These are phyloP conservation scores for Verticillium tricorpus DNA, from an alignment of 2,329 filamentous ascomycete species.

Conservation along the genomic window DNA sequence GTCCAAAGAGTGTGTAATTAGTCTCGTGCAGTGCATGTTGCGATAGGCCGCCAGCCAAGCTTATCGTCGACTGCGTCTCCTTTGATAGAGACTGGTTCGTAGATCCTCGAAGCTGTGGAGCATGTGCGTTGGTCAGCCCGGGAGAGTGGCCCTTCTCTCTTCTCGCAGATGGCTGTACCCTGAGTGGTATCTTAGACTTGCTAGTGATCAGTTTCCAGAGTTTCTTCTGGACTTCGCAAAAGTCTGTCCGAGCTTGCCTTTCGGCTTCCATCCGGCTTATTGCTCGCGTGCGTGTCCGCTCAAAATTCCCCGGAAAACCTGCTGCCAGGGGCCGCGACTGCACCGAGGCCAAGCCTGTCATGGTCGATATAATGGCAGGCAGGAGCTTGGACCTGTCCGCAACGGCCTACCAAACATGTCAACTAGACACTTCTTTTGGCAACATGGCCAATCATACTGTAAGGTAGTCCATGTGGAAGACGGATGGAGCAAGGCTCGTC, in stretches of 20 bases:
- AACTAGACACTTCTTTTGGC: constrained; percentile 13
- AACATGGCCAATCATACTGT: constrained; percentile 24
- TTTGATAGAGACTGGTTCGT: too few relatives aligned
- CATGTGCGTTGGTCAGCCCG: too few relatives aligned
- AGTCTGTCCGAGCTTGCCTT: background rate
- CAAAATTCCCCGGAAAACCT: background rate
- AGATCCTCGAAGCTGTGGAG: too few relatives aligned
- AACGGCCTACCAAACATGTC: background rate
- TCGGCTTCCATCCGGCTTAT: background rate
- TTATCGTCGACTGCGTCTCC: too few relatives aligned
- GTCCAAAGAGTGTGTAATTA: too few relatives aligned
- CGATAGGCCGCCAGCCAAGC: too few relatives aligned
- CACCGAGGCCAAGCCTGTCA: constrained; percentile 26
- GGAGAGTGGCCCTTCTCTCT: too few relatives aligned
- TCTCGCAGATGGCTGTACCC: background rate
- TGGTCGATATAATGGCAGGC: constrained; percentile 21
- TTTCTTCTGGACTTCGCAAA: background rate
- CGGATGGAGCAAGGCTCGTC: constrained; percentile 24
- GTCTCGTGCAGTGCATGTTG: too few relatives aligned
- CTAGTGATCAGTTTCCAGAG: background rate
- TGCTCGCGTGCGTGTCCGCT: background rate
- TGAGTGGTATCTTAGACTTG: background rate
- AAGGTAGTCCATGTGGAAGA: constrained; percentile 31
- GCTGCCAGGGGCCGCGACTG: constrained; percentile 23
- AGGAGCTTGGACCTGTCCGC: constrained; percentile 19